Percentiles rank a stretch among this genome's conserved stretches.
Evolutionary conservation across 2,329 filamentous ascomycete species (phyloP).

Genomic region (Plectosphaerella sp.): DNA sequence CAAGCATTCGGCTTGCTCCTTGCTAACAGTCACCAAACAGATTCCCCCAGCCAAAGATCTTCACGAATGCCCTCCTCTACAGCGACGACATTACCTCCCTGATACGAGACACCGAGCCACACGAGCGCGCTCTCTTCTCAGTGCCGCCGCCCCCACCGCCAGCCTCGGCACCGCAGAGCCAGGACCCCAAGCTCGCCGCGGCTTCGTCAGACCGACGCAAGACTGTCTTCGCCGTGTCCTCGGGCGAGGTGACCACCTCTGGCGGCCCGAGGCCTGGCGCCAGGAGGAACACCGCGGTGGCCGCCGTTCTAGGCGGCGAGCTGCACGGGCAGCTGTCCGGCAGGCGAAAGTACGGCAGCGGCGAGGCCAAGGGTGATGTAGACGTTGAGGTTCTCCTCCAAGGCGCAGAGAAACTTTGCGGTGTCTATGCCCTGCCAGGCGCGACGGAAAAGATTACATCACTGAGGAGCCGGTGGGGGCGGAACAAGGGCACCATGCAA

Average conservation of each 20-base stretch:
- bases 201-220: conserved; percentile 49
- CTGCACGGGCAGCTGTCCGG: conserved; percentile 73
- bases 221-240: conserved; percentile 63
- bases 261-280: conserved; percentile 36
- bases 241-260: conserved; percentile 57
- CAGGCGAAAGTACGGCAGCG: conserved; percentile 21
- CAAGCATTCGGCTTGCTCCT: background rate
- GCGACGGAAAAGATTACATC: conserved; percentile 71
- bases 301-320: conserved; percentile 81
- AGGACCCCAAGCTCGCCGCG: conserved; percentile 38
- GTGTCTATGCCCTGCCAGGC: conserved; percentile 79
- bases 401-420: conserved; percentile 85
- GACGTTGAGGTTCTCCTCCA: conserved; percentile 81
- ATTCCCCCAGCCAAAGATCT: conserved; percentile 88
- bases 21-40: conserved; percentile 35
- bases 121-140: conserved; percentile 93
- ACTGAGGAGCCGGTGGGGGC: conserved; percentile 66
- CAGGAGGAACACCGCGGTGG: conserved; percentile 76
- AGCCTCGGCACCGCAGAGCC: conserved; percentile 34
- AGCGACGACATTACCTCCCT: conserved; percentile 89
- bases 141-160: conserved; percentile 66
- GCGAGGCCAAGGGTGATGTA: conserved; percentile 63
- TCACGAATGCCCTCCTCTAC: conserved; percentile 86
- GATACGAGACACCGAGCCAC: conserved; percentile 90
- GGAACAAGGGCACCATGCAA: conserved; percentile 68